Evolutionary conservation across 192 early-diverging fungal species (phyloP), one percentile per base, ranked within the genome.

Genomic region (Coemansia sp.): DNA sequence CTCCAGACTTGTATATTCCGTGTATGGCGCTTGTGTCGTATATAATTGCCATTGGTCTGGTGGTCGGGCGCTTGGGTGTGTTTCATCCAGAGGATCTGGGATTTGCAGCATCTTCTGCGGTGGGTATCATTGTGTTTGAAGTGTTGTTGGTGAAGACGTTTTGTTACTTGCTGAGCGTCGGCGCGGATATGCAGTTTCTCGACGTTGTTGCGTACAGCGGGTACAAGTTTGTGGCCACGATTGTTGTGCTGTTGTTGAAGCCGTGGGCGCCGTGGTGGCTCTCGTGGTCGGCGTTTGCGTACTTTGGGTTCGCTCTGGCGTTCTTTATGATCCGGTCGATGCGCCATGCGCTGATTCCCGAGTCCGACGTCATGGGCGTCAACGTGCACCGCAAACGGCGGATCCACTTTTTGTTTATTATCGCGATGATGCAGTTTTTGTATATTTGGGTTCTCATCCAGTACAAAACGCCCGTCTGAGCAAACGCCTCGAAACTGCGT

Each of bases 1-100:
- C 96, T 1, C 96, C 96, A 0, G 96, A 98, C 74, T 81, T 98
- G 55, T 98, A 98, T 66, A 96, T 98, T 42, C 96, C 96, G 55
- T 87, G 88, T 34, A 98, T 98, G 96, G 86, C 88, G 0, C 84
- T 94, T 59, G 94, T 98, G 8, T 91, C 94, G 17, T 98, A 98
- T 70, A 86, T 98, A 5, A 82, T 98, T 20, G 73, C 79, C 14
- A 83, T 88, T 46, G 94, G 92, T 8, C 58, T 93, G 54, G 77
- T 82, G 15, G 83, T 84, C 40, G 92, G 89, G 15, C 77, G 74
- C 8, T 49, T 70, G 52, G 82, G 81, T 59, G 85, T 85, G 77
- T 98, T 98, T 75, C 83, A 87, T 55, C 96, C 96, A 5, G 91
- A 93, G 54, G 84, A 89, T 14, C 71, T 98, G 14, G 95, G 93